Conservation (phyloP, 2,329 filamentous ascomycete species). For the Colletotrichum gloeosporioides region DNA sequence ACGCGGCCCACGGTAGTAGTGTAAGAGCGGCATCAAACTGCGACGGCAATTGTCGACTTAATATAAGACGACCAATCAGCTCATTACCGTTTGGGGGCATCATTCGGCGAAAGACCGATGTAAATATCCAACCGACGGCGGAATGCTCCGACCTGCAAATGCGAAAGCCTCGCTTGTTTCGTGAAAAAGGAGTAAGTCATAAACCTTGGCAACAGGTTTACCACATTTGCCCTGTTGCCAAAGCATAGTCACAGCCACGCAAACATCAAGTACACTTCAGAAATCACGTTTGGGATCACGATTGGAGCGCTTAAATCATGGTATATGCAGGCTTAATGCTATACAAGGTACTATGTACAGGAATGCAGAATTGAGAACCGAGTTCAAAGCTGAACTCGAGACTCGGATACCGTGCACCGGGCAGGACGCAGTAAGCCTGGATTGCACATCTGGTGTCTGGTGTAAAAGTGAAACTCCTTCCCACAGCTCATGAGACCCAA, state of each 20-base stretch:
- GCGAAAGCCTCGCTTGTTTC: background rate
- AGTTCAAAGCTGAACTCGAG: background rate
- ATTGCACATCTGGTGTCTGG: slow-evolving; percentile 16
- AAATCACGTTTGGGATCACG: background rate
- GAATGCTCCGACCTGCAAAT: background rate
- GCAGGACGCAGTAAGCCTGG: slow-evolving; percentile 11
- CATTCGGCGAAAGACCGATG: background rate
- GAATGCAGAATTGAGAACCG: slow-evolving; percentile 6
- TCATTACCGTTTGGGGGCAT: background rate
- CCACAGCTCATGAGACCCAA: background rate
- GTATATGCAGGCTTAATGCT: slow-evolving; percentile 21
- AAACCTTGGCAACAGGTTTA: no score
- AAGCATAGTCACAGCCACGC: rapidly evolving
- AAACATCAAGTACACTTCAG: background rate
- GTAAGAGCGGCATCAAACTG: background rate
- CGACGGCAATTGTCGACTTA: background rate
- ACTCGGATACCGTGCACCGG: background rate
- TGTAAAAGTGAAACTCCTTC: background rate
- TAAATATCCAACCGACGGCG: background rate
- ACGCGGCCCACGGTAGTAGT: background rate
- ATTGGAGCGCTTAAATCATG: background rate
- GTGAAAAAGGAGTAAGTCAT: background rate
- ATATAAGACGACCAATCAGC: background rate
- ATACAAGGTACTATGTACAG: slow-evolving; percentile 20
- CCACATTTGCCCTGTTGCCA: rapidly evolving